phyloP scores from a whole-genome alignment of 2,329 filamentous ascomycete species.

The Decorospora gaudefroyi region DNA sequence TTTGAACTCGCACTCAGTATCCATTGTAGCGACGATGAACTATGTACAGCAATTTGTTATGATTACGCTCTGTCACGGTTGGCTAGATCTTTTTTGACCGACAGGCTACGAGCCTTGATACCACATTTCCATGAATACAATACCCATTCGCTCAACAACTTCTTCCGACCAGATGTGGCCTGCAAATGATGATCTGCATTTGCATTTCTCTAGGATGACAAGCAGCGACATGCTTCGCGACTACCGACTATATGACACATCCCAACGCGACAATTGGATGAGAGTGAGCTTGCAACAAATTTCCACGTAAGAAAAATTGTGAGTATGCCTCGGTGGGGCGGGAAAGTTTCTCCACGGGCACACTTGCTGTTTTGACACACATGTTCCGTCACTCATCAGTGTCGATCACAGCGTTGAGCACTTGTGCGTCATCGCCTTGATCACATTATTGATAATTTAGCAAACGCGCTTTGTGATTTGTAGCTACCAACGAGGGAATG shows the following conservation, averaged over 20 bases:
- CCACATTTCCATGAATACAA: slow-evolving; percentile 22
- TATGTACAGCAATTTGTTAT: slow-evolving; percentile 4
- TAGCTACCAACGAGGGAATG: too few species aligned
- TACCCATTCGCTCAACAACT: slow-evolving; percentile 22
- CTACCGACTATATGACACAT: not conserved
- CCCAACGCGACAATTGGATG: slow-evolving; percentile 11
- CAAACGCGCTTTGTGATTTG: too few species aligned
- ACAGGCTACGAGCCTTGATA: slow-evolving; percentile 9
- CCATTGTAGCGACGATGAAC: not conserved
- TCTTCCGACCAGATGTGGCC: not conserved
- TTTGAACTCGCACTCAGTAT: slow-evolving; percentile 15
- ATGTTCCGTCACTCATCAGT: too few species aligned
- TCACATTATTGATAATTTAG: too few species aligned
- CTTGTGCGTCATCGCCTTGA: too few species aligned
- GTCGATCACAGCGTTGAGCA: too few species aligned
- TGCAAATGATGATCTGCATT: slow-evolving; percentile 14
- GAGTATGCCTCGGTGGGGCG: too few species aligned
- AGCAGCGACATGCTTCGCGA: slow-evolving; percentile 22
- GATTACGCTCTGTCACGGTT: slow-evolving; percentile 15
- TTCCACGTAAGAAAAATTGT: too few species aligned
- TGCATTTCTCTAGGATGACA: slow-evolving; percentile 24
- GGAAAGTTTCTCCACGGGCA: too few species aligned
- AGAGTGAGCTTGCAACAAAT: not conserved
- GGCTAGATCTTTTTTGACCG: slow-evolving; percentile 20
- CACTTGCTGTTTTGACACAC: too few species aligned